Conservation (phyloP, 1,284 basidiomycete genomes). For the Trichosporon sp. region DNA sequence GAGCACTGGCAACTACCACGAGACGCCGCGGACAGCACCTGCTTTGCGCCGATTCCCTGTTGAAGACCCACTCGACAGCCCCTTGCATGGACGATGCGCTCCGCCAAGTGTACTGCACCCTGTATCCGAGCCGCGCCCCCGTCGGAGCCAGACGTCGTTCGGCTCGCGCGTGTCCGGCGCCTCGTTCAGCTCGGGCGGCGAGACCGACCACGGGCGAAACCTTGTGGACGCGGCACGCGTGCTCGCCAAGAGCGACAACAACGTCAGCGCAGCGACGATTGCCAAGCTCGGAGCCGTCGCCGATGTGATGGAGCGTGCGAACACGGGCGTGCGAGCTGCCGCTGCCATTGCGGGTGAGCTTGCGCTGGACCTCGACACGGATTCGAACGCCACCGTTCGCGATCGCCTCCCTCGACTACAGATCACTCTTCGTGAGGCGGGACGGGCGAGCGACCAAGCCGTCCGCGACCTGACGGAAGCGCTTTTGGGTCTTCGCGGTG, state of each 20-base stretch:
- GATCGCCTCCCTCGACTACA: constrained; percentile 38
- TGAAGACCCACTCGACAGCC: constrained; percentile 29
- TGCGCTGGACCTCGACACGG: constrained; percentile 35
- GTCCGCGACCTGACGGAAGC: constrained; percentile 49
- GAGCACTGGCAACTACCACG: constrained; percentile 38
- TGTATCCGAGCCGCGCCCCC: constrained; percentile 19
- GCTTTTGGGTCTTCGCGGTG: constrained; percentile 33
- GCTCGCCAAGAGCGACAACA: constrained; percentile 34
- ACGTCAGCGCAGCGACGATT: constrained; percentile 39
- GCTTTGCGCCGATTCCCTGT: constrained; percentile 21
- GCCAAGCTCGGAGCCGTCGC: constrained; percentile 38
- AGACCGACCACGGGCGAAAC: constrained; percentile 49
- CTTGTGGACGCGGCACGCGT: constrained; percentile 48
- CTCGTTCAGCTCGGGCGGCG: constrained; percentile 21
- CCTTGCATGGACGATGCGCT: constrained; percentile 27
- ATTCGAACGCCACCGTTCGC: constrained; percentile 24
- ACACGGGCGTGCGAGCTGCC: constrained; percentile 38
- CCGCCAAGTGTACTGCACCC: constrained; percentile 19
- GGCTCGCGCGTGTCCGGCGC: constrained; percentile 21
- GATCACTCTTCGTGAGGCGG: constrained; percentile 42
- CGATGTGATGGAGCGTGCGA: constrained; percentile 40
- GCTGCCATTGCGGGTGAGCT: constrained; percentile 38
- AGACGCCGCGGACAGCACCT: constrained; percentile 37
- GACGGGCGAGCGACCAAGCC: constrained; percentile 43
- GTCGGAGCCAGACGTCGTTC: constrained; percentile 29